Evolutionary conservation across 192 early-diverging fungal genomes (phyloP).

Genomic region (Jimgerdemannia lactiflua): DNA sequence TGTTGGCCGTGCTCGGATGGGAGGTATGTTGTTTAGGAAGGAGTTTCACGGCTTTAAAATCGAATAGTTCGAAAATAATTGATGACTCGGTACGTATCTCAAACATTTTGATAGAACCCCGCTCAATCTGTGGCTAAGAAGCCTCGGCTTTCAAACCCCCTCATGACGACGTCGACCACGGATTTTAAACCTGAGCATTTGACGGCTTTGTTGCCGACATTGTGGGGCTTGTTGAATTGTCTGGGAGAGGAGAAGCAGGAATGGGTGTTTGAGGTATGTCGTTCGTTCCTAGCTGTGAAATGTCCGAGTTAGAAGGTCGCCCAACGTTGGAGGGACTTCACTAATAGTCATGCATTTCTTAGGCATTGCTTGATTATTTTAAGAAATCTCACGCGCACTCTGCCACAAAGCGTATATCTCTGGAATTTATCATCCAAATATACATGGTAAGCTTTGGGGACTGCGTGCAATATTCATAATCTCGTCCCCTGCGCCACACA

Average conservation of each 20-base stretch:
- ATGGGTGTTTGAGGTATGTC: conserved; percentile 31
- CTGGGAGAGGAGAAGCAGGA: conserved; percentile 25
- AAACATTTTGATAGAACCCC: background rate
- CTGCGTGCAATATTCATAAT: background rate
- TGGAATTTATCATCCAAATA: conserved; percentile 24
- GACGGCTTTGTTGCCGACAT: conserved; percentile 39
- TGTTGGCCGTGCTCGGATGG: conserved; percentile 46
- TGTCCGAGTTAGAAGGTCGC: no score
- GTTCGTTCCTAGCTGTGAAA: background rate
- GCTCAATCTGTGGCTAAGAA: conserved; percentile 4
- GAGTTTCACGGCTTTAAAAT: background rate
- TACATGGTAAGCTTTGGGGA: conserved; percentile 17
- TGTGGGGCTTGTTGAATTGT: conserved; percentile 51
- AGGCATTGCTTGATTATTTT: conserved; percentile 27
- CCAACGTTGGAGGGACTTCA: background rate
- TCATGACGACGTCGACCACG: conserved; percentile 32
- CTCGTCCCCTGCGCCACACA: no score
- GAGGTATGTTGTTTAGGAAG: conserved; percentile 18
- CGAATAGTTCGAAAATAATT: background rate
- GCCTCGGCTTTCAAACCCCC: background rate
- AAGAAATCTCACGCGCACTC: conserved; percentile 28
- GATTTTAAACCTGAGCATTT: conserved; percentile 45
- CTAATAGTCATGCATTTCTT: conserved; percentile 3
- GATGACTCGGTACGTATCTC: background rate
- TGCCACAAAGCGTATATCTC: conserved; percentile 18